Evolutionary conservation across 495 filamentous ascomycete species (phyloP).

Genomic region (Trichoderma virens): DNA sequence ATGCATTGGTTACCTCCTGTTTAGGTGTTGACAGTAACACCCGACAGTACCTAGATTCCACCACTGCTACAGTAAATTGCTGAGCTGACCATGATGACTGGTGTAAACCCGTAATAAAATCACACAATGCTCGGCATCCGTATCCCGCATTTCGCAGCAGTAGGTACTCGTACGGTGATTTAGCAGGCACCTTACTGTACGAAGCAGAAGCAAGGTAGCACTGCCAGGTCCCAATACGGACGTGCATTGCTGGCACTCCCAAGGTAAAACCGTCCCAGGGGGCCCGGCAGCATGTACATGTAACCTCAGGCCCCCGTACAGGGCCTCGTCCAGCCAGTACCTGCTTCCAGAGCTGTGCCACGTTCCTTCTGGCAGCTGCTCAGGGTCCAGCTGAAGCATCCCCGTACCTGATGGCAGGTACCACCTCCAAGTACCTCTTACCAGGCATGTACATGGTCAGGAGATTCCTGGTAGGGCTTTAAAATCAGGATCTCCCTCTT

Average conservation of each 20-base stretch:
- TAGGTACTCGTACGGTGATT: too few relatives aligned
- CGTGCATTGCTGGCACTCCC: not conserved
- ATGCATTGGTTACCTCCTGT: too few relatives aligned
- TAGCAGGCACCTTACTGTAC: too few relatives aligned
- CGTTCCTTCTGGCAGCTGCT: not conserved
- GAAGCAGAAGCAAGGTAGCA: too few relatives aligned
- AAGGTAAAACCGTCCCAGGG: not conserved
- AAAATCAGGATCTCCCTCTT: slow-evolving; percentile 5
- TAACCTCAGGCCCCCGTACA: not conserved
- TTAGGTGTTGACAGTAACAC: too few relatives aligned
- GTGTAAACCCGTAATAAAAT: too few relatives aligned
- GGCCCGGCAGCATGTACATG: not conserved
- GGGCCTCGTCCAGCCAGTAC: not conserved
- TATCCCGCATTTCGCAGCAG: too few relatives aligned
- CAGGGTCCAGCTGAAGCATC: not conserved
- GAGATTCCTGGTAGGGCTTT: not conserved
- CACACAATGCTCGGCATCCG: too few relatives aligned
- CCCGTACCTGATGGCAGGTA: not conserved
- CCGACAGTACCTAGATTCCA: too few relatives aligned
- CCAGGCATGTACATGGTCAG: not conserved
- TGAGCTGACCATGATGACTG: too few relatives aligned
- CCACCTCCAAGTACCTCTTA: not conserved
- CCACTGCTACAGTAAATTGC: too few relatives aligned
- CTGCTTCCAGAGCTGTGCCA: slow-evolving; percentile 5
- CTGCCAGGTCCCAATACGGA: not conserved